These are phyloP conservation scores for Xylaria venustula DNA, from an alignment of 495 filamentous ascomycete genomes.

Conservation along the genomic window DNA sequence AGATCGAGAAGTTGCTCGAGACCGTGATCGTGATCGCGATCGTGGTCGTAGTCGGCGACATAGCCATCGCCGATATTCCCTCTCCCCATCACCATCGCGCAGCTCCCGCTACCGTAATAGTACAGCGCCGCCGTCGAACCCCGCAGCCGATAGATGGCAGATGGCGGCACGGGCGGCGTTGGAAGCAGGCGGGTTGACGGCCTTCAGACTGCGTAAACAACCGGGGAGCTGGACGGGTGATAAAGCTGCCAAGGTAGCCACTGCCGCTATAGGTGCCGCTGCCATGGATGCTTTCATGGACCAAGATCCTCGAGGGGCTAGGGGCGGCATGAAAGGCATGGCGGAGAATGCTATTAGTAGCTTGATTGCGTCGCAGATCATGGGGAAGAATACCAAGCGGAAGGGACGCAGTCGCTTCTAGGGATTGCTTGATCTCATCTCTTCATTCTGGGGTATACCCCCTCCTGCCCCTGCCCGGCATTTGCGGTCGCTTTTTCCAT, in stretches of 20 bases:
- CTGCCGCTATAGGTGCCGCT: conserved; percentile 42
- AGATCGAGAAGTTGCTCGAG: no score
- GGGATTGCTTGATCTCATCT: background rate
- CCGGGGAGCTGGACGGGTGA: conserved; percentile 40
- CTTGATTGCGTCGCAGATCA: conserved; percentile 27
- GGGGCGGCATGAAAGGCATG: conserved; percentile 23
- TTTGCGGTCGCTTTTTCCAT: no score
- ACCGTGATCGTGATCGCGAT: conserved; percentile 8
- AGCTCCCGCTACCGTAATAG: conserved; percentile 5
- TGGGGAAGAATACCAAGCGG: conserved; percentile 14
- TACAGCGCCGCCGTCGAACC: conserved; percentile 7
- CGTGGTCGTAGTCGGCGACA: conserved; percentile 21
- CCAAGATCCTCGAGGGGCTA: conserved; percentile 24
- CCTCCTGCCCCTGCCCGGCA: no score
- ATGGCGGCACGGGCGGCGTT: conserved; percentile 39
- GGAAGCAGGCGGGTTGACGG: conserved; percentile 39
- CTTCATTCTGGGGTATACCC: no score
- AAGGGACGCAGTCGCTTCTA: conserved; percentile 5
- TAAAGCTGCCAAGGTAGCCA: conserved; percentile 40
- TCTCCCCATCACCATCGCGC: conserved; percentile 19
- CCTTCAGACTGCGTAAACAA: conserved; percentile 35
- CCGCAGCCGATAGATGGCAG: conserved; percentile 24
- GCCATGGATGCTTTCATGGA: conserved; percentile 36
- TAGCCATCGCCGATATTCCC: conserved; percentile 18
- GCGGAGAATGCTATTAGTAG: conserved; percentile 30